These are phyloP conservation scores for Turnera subulata DNA, from an alignment of 345 rosid species.

Conservation along the genomic window DNA sequence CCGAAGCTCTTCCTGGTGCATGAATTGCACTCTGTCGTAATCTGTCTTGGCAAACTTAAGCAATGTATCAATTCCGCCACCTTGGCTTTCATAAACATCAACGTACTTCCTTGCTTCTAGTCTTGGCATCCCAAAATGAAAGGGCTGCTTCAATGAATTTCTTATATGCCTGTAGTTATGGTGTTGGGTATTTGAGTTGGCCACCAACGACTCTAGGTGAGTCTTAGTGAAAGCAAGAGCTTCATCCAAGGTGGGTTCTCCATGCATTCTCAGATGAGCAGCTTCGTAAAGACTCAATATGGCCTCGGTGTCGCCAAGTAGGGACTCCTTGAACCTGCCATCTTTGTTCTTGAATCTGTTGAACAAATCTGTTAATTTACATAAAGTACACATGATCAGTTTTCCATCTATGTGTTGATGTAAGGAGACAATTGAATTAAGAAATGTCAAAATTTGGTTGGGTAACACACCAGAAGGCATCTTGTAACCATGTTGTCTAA, in stretches of 20 bases:
- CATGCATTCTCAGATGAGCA: constrained; percentile 24
- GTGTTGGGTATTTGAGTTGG: neutral
- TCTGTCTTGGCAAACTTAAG: constrained; percentile 24
- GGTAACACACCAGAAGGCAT: no score
- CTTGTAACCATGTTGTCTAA: no score
- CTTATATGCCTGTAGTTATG: constrained; percentile 7
- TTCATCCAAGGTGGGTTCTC: constrained; percentile 33
- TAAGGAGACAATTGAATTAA: no score
- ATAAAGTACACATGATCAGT: no score
- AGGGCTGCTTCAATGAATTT: neutral
- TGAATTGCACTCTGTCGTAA: constrained; percentile 27
- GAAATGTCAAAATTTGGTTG: no score
- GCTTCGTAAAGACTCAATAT: constrained; percentile 38
- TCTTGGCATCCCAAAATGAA: constrained; percentile 23
- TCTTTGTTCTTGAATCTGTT: constrained; percentile 19
- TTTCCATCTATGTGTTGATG: no score
- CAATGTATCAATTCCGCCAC: constrained; percentile 10
- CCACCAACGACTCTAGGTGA: constrained; percentile 13
- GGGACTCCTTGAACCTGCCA: constrained; percentile 11
- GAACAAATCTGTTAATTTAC: constrained; percentile 33
- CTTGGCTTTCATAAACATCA: constrained; percentile 14
- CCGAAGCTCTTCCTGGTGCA: constrained; percentile 28
- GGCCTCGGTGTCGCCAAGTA: constrained; percentile 13
- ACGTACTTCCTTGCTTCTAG: constrained; percentile 25
- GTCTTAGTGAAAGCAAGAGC: constrained; percentile 30